These are phyloP conservation scores for Protomyces arabidopsidicola DNA, from an alignment of 1,139 yeast species.

Conservation along the genomic window DNA sequence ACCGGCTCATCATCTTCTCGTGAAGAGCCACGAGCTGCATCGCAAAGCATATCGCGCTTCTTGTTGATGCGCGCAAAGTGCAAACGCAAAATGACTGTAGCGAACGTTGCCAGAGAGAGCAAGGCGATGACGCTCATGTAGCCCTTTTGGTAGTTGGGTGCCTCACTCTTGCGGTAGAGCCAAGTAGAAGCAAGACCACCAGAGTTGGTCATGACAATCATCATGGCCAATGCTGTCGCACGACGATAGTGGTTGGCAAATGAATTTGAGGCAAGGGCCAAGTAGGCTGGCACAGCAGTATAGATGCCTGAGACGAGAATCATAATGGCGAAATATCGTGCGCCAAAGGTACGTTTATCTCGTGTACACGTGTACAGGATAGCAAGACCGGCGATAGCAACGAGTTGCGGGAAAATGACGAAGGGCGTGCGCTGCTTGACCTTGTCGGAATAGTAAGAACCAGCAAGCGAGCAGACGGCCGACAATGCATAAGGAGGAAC, in stretches of 20 bases:
- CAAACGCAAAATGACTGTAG: neutral
- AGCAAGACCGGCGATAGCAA: conserved; percentile 55
- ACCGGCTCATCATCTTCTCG: neutral
- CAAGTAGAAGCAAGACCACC: conserved; percentile 21
- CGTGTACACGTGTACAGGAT: conserved; percentile 42
- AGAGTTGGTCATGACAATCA: conserved; percentile 20
- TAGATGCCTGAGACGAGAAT: conserved; percentile 54
- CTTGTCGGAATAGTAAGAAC: conserved; percentile 47
- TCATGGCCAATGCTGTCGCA: conserved; percentile 11
- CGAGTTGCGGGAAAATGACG: conserved; percentile 43
- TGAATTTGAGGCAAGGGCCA: conserved; percentile 60
- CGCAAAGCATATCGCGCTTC: neutral
- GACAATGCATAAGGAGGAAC: conserved; percentile 49
- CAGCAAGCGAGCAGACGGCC: conserved; percentile 51
- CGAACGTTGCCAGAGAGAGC: neutral
- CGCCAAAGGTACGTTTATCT: conserved; percentile 32
- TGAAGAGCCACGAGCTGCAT: neutral
- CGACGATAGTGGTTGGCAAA: conserved; percentile 51
- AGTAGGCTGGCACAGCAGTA: conserved; percentile 57
- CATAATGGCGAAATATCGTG: conserved; percentile 59
- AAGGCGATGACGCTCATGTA: neutral
- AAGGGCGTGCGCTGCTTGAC: conserved; percentile 49
- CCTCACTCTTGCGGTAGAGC: conserved; percentile 9
- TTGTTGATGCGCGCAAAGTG: conserved; percentile 2
- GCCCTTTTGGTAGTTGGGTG: conserved; percentile 1